Percentiles rank a stretch among this genome's conserved stretches.
Conservation (phyloP, 2,329 filamentous ascomycete genomes). For the Fusarium guadeloupense region DNA sequence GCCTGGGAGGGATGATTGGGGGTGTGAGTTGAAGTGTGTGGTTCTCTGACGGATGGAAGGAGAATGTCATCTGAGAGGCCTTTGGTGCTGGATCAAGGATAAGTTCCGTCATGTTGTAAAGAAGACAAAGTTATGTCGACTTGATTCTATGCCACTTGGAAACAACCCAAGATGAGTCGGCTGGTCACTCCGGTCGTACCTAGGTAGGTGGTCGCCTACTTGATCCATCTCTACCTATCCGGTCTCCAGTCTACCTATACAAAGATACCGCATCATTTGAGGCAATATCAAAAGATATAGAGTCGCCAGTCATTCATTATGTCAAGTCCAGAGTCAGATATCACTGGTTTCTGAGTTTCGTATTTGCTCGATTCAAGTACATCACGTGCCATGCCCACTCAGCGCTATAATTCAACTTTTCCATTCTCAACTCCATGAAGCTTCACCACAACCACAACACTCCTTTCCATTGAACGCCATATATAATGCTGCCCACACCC, state of each 20-base stretch:
- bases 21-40: conserved; percentile 49
- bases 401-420: conserved; percentile 17
- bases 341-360: not conserved
- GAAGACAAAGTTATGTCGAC: not conserved
- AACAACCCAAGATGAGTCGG: not conserved
- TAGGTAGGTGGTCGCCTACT: not conserved
- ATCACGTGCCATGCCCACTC: conserved; percentile 36
- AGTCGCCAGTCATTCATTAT: not conserved
- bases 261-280: not conserved
- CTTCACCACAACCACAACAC: conserved; percentile 24
- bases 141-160: not conserved
- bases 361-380: not conserved
- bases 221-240: not conserved
- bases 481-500: conserved; percentile 86
- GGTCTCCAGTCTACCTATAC: not conserved
- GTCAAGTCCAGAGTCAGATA: not conserved
- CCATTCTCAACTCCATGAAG: conserved; percentile 29
- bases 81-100: not conserved
- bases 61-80: not conserved
- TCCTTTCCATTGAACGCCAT: not conserved
- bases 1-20: conserved; percentile 51
- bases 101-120: not conserved
- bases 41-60: conserved; percentile 42
- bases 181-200: not conserved
- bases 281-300: not conserved